Evolutionary conservation across 1,284 basidiomycete species (phyloP).

Genomic region (Melampsora americana): DNA sequence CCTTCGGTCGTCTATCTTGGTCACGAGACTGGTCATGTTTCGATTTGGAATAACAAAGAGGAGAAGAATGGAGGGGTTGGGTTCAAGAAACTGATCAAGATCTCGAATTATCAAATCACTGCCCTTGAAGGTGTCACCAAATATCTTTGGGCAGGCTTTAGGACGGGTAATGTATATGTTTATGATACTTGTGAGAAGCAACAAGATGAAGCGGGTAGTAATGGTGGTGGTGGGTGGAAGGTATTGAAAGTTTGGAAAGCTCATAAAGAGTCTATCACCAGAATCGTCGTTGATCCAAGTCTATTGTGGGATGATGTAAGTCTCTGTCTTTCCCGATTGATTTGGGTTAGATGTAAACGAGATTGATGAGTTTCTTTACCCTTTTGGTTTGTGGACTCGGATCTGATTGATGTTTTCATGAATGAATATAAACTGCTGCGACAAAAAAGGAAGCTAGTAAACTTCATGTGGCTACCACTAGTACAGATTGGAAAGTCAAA

Average conservation of each 20-base stretch:
- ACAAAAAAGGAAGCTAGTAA: slow-evolving; percentile 71
- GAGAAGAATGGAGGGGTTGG: neutral
- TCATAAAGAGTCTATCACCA: slow-evolving; percentile 69
- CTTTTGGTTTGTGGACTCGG: slow-evolving; percentile 46
- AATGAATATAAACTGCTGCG: slow-evolving; percentile 72
- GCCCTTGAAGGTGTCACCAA: slow-evolving; percentile 50
- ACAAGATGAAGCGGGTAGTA: slow-evolving; percentile 57
- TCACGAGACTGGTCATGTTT: slow-evolving; percentile 85
- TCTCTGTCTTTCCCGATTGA: slow-evolving; percentile 64
- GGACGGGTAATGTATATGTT: slow-evolving; percentile 51
- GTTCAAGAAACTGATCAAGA: slow-evolving; percentile 36
- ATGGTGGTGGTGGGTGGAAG: slow-evolving; percentile 63
- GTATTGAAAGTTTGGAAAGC: slow-evolving; percentile 87
- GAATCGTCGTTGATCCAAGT: slow-evolving; percentile 61
- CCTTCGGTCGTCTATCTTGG: slow-evolving; percentile 75
- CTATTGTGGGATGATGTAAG: slow-evolving; percentile 41
- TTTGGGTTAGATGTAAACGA: slow-evolving; percentile 61
- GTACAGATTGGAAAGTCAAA: slow-evolving; percentile 40
- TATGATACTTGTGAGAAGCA: slow-evolving; percentile 41
- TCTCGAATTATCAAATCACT: slow-evolving; percentile 48
- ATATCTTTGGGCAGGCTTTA: slow-evolving; percentile 51
- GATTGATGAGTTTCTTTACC: too few species aligned
- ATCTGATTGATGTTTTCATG: slow-evolving; percentile 71
- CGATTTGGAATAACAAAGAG: slow-evolving; percentile 63
- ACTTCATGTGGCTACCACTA: slow-evolving; percentile 36